Percentiles rank a stretch among this genome's conserved stretches.
phyloP scores from a whole-genome alignment of 2,329 filamentous ascomycete genomes.

The Fusarium vanettenii region DNA sequence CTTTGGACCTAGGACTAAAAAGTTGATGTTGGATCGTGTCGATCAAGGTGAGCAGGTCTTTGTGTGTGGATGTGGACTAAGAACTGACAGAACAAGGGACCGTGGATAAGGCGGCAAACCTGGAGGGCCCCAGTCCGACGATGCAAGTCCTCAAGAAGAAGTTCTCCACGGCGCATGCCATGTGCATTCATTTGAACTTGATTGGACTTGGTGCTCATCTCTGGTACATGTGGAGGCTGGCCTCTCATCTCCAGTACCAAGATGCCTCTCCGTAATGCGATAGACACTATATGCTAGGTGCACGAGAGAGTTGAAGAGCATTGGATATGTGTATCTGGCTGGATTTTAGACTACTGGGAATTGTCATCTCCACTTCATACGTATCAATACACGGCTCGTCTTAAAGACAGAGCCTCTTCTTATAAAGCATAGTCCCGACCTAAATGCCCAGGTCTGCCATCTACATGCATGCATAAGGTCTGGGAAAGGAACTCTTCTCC shows the following conservation, averaged over 20 bases:
- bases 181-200: conserved; percentile 57
- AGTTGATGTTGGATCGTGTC: conserved; percentile 42
- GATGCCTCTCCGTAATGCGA: conserved; percentile 4
- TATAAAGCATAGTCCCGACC: background rate
- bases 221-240: conserved; percentile 46
- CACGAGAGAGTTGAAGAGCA: background rate
- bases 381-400: background rate
- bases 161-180: conserved; percentile 53
- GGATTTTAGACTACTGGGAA: background rate
- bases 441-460: background rate
- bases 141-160: conserved; percentile 40
- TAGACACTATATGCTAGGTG: background rate
- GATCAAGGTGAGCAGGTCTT: conserved; percentile 32
- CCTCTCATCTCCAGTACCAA: conserved; percentile 31
- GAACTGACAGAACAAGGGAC: conserved; percentile 22
- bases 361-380: background rate
- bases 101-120: conserved; percentile 9
- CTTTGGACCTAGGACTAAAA: conserved; percentile 51
- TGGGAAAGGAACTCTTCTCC: background rate
- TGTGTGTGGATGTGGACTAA: background rate
- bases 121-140: conserved; percentile 22
- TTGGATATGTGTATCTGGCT: background rate
- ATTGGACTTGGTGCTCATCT: conserved; percentile 47
- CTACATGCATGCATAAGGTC: background rate
- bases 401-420: background rate